A percentile compares a stretch with the other conserved stretches of the same genome.
Conservation (phyloP, 495 filamentous ascomycete genomes). For the Talaromyces adpressus region DNA sequence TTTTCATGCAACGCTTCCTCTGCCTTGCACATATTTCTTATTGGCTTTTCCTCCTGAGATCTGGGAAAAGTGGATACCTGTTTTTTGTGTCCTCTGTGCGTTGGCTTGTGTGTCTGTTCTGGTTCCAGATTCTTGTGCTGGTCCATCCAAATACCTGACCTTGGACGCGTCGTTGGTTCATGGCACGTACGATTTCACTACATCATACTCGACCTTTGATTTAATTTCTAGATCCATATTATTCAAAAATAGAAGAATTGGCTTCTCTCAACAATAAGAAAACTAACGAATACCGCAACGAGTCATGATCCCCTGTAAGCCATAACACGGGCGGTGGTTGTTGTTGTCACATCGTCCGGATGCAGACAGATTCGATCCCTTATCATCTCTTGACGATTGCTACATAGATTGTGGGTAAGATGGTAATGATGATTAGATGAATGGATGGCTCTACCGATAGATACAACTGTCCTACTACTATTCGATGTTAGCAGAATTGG, state of each 20-base stretch:
- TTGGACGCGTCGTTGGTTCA: background rate
- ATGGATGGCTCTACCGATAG: background rate
- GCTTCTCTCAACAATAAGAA: background rate
- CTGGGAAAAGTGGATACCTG: background rate
- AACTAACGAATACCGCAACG: background rate
- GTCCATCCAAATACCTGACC: background rate
- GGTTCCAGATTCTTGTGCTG: background rate
- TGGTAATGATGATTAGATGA: background rate
- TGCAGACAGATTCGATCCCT: background rate
- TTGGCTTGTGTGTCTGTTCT: background rate
- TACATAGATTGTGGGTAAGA: background rate
- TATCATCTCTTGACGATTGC: background rate
- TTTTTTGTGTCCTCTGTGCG: background rate
- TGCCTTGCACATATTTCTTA: background rate
- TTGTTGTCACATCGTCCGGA: background rate
- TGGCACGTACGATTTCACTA: background rate
- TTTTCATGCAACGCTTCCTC: background rate
- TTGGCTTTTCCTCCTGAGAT: background rate
- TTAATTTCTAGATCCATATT: background rate
- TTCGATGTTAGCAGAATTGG: background rate
- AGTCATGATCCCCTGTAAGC: background rate
- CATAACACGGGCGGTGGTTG: background rate
- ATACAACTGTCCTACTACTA: background rate
- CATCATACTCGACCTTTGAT: background rate
- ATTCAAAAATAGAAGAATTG: background rate